These are phyloP conservation scores for Xylaria acuta DNA, from an alignment of 495 filamentous ascomycete species.

Conservation along the genomic window DNA sequence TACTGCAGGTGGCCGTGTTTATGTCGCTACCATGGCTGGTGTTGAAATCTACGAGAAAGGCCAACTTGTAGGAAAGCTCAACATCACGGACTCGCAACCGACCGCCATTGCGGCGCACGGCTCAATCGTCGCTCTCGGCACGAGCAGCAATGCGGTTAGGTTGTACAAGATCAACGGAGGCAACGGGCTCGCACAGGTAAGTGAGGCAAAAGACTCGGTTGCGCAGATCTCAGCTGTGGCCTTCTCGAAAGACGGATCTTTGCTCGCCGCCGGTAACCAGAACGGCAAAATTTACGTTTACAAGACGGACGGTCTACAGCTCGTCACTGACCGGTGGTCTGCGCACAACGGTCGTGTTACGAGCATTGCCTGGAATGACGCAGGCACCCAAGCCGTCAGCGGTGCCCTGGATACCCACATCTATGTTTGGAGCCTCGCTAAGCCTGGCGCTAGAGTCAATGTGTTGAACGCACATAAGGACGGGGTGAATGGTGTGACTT, in stretches of 20 bases:
- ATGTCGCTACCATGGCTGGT: slow-evolving; percentile 70
- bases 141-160: slow-evolving; percentile 71
- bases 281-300: slow-evolving; percentile 85
- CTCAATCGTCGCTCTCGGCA: slow-evolving; percentile 74
- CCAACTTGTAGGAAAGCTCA: slow-evolving; percentile 55
- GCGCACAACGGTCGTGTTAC: slow-evolving; percentile 89
- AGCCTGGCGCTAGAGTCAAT: slow-evolving; percentile 81
- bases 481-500: slow-evolving; percentile 86
- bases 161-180: slow-evolving; percentile 67
- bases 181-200: slow-evolving; percentile 46
- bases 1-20: slow-evolving; percentile 48
- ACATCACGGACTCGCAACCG: slow-evolving; percentile 60
- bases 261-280: slow-evolving; percentile 82
- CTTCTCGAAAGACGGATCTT: slow-evolving; percentile 75
- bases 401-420: slow-evolving; percentile 89
- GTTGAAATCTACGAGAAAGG: slow-evolving; percentile 71
- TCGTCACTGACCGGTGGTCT: slow-evolving; percentile 83
- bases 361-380: slow-evolving; percentile 79
- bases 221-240: slow-evolving; percentile 70
- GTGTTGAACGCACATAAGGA: slow-evolving; percentile 90
- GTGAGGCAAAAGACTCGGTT: slow-evolving; percentile 58
- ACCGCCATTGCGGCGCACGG: slow-evolving; percentile 72
- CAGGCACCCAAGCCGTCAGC: slow-evolving; percentile 78
- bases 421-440: slow-evolving; percentile 86
- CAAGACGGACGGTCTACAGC: slow-evolving; percentile 61